Base-by-base conservation (phyloP, 2,329 filamentous ascomycete species). In the Cordyceps cateniannulata region DNA sequence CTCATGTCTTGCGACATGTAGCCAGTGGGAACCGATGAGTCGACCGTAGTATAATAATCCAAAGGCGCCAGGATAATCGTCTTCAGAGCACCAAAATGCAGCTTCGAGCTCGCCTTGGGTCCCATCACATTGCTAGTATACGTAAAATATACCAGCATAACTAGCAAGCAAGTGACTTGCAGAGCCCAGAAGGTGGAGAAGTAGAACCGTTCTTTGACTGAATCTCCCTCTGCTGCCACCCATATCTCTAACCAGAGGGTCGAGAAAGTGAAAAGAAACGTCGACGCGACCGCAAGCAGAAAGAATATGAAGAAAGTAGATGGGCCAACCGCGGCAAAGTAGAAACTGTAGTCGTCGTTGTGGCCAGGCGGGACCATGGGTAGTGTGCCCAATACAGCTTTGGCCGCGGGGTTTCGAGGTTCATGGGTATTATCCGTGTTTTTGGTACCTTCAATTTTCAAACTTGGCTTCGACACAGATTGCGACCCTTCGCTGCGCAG, bases 1-100 rank as follows among this genome's bases (percentile, higher is more conserved):
- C 27, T 51, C 57, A 59, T 59, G 25, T 59, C 48, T 24, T 52
- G 57, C 35, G 57, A 59, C 57, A 59, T 53, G 48, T 59, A 59
- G 22, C 57, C 57, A 7, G 57, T 59, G 5, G 57, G 57, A 7
- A 59, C 57, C 25, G 57, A 59, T n/a, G 57, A 59, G 38, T 59
- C 57, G 8, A 59, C 57, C 16, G 57, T 59, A 12, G 48, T 59
- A 27, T 52, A 59, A 27, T 53, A 59, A 14, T 59, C 57, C 35
- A 59, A 24, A n/a, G 38, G 48, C 25, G 57, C 57, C 14, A 42
- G 38, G 20, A 59, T 1, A 45, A 59, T 44, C 16, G 48, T 32
- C 27, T 59, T 59, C 7, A 59, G 38, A 16, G 48, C 40, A 7
- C 38, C 57, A 52, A 59, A 59, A 7, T 53, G 57, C 14, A 59